Evolutionary conservation across 2,329 filamentous ascomycete species (phyloP).

Genomic region (Elsinoe perseae): DNA sequence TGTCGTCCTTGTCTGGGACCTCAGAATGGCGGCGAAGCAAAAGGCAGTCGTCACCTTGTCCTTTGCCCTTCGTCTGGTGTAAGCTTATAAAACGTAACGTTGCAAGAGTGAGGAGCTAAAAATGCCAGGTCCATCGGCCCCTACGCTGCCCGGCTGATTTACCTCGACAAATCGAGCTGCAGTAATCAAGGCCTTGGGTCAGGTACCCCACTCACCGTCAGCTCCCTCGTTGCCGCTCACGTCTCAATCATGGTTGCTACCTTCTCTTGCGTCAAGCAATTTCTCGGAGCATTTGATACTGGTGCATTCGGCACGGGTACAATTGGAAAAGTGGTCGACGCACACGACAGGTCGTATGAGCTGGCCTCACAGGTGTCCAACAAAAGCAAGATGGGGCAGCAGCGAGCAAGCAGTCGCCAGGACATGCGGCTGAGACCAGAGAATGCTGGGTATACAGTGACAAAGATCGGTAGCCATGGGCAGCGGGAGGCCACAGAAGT

Average conservation of each 20-base stretch:
- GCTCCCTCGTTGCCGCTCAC: neutral
- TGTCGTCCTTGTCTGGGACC: constrained; percentile 1
- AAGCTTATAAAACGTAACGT: neutral
- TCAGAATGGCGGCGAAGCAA: constrained; percentile 2
- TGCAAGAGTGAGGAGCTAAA: neutral
- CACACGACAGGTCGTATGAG: neutral
- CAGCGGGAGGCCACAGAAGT: neutral
- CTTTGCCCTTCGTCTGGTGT: neutral
- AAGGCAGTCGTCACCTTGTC: neutral
- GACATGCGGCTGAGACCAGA: constrained; percentile 1
- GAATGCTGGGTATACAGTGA: constrained; percentile 10
- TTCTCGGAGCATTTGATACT: constrained; percentile 6
- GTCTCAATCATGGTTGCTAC: constrained; percentile 10
- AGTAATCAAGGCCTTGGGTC: neutral
- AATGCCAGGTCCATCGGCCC: neutral
- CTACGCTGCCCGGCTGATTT: neutral
- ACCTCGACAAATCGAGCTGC: neutral
- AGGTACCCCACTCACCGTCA: neutral
- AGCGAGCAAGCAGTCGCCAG: neutral
- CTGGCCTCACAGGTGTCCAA: neutral
- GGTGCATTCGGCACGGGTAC: constrained; percentile 3
- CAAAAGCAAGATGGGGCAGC: neutral
- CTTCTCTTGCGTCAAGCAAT: constrained; percentile 11
- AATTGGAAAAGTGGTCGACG: neutral
- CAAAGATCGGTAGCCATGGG: neutral